Conservation (phyloP, 768 basidiomycete genomes). For the Leccinum aurantiacum region DNA sequence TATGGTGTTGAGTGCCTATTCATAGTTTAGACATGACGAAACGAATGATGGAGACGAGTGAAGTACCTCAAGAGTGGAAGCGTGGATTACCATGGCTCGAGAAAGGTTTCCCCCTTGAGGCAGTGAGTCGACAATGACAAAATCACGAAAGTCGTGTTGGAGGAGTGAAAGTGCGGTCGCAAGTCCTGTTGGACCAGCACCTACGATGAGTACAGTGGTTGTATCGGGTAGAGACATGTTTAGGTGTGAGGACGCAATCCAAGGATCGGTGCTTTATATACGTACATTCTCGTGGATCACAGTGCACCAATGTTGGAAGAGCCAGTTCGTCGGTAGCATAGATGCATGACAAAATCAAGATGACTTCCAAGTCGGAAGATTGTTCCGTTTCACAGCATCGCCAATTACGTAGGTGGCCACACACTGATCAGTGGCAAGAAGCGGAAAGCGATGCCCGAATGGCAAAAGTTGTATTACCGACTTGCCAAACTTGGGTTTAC, state of each 20-base stretch:
- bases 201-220: slow-evolving; percentile 49
- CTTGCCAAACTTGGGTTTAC: background rate
- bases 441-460: background rate
- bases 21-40: slow-evolving; percentile 32
- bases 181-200: slow-evolving; percentile 51
- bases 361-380: background rate
- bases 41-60: background rate
- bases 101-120: slow-evolving; percentile 37
- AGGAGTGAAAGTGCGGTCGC: slow-evolving; percentile 45
- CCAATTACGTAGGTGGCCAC: background rate
- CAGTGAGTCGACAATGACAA: slow-evolving; percentile 45
- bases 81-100: slow-evolving; percentile 48
- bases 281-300: background rate
- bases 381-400: background rate
- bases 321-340: background rate
- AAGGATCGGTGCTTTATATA: background rate
- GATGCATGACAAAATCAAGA: background rate
- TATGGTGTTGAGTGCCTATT: slow-evolving; percentile 47
- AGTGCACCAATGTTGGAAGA: background rate
- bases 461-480: background rate
- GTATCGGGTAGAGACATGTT: slow-evolving; percentile 30
- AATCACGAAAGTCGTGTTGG: slow-evolving; percentile 39
- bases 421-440: background rate
- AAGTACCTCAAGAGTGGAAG: slow-evolving; percentile 52
- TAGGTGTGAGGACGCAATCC: background rate